Evolutionary conservation across 345 rosid genomes (phyloP), one percentile per base, ranked within the genome.

Genomic region (Reutealis trisperma): DNA sequence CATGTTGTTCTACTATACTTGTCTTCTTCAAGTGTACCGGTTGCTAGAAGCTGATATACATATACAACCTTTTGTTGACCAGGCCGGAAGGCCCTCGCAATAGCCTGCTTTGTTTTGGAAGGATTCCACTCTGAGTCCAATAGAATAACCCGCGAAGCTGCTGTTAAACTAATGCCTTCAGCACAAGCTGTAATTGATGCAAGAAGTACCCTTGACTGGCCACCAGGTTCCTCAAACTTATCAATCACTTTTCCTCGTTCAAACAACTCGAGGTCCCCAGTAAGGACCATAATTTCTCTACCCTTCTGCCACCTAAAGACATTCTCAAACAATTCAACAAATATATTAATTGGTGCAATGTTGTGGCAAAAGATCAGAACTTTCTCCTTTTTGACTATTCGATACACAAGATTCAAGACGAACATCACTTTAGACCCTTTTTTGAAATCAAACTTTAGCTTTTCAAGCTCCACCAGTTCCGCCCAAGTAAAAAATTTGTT

Each of bases 111-210:
- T 16, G 98, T 93, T 83, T 93, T 94, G 34, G 96, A 93, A 72
- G 99, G 99, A 83, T 93, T 96, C 99, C 98, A 93, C 70, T 92
- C 97, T 0, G 94, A 90, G 62, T 91, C 97, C 74, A 92, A 66
- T 67, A 93, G 72, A 62, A 96, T 92, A 12, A 96, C 97, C 54
- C 94, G 87, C 0, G 99, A 95, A 73, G 99, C 98, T 24, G 98
- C 98, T n/a, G 98, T 96, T 83, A 96, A 83, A 63, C 99, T 93
- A 72, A 96, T 90, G 18, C 97, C 98, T 83, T 96, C 97, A 2
- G 99, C 98, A 34, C 99, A 96, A 2, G 99, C 97, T 22, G 96
- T 92, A 62, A 96, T 96, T 0, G 99, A 96, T 19, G 97, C 98
- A 7, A 93, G 84, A 41, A 94, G 80, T 57, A 94, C 82, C 65